Conservation (phyloP, 306 rosid species). For the Canavalia gladiata region DNA sequence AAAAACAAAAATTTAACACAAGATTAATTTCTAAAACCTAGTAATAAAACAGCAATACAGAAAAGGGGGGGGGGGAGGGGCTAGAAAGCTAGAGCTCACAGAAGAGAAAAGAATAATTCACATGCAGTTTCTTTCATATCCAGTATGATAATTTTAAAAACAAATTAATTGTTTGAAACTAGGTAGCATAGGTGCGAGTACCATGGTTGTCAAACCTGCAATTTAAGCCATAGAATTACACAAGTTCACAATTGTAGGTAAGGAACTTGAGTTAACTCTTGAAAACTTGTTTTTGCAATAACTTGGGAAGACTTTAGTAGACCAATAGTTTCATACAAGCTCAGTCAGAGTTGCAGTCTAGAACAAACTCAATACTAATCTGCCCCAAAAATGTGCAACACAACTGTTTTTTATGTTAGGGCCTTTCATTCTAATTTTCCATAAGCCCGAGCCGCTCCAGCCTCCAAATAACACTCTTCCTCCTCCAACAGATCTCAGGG, state of each 20-base stretch:
- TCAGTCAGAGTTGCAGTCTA: too few species aligned
- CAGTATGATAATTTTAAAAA: background rate
- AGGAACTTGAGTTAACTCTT: too few species aligned
- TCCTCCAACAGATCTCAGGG: too few species aligned
- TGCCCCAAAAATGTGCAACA: too few species aligned
- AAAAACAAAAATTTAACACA: background rate
- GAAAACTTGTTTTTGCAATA: too few species aligned
- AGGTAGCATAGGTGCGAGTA: background rate
- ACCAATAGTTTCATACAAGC: too few species aligned
- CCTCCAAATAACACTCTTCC: too few species aligned
- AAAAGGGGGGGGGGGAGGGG: background rate
- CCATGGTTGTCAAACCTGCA: background rate
- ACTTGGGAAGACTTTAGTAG: too few species aligned
- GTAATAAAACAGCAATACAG: conserved; percentile 9
- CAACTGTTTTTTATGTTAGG: too few species aligned
- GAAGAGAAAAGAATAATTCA: conserved; percentile 23
- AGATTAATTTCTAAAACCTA: conserved; percentile 31
- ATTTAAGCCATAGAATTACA: background rate
- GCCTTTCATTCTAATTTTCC: too few species aligned
- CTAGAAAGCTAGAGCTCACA: conserved; percentile 5
- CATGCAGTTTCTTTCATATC: background rate
- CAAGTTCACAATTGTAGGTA: background rate
- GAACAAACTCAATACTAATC: too few species aligned
- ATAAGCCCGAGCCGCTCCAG: too few species aligned
- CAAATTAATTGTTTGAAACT: conserved; percentile 6